Conservation (phyloP, 1,284 basidiomycete species). For the Polyporus tsugae region DNA sequence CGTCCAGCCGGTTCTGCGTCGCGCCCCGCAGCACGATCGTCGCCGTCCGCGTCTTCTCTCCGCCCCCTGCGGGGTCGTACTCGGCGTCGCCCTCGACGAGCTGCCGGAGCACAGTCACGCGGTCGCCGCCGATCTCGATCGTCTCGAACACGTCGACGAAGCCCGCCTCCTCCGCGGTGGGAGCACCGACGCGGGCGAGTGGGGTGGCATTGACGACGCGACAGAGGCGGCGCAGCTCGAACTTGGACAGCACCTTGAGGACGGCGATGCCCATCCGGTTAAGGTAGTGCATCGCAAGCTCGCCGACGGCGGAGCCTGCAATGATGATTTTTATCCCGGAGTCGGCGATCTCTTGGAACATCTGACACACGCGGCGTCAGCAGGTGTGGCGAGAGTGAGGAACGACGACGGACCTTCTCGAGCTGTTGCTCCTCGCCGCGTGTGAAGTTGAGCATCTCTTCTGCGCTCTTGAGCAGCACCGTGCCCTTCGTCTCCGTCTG, state of each 20-base stretch:
- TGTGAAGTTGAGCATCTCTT: conserved; percentile 97
- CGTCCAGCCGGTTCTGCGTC: conserved; percentile 94
- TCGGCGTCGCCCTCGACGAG: conserved; percentile 68
- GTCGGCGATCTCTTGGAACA: conserved; percentile 97
- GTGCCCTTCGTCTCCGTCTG: conserved; percentile 99
- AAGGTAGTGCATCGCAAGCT: too few relatives aligned
- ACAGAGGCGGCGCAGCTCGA: conserved; percentile 94
- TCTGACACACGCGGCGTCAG: conserved; percentile 54
- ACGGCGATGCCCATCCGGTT: too few relatives aligned
- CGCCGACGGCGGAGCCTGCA: too few relatives aligned
- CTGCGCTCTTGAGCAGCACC: conserved; percentile 94
- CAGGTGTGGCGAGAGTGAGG: background rate
- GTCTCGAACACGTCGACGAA: conserved; percentile 95
- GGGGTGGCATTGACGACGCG: conserved; percentile 97
- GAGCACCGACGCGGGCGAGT: conserved; percentile 94
- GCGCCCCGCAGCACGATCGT: conserved; percentile 98
- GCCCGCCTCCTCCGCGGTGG: conserved; percentile 96
- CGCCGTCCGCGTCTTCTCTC: conserved; percentile 84
- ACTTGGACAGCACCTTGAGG: conserved; percentile 98
- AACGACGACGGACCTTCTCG: conserved; percentile 73
- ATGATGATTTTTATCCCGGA: conserved; percentile 95
- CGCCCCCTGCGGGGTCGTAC: conserved; percentile 54
- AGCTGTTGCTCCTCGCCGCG: conserved; percentile 95
- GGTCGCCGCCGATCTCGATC: conserved; percentile 96
- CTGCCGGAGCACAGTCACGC: conserved; percentile 96